Evolutionary conservation across 2,329 filamentous ascomycete species (phyloP), one percentile per base, ranked within the genome.

Genomic region (Talaromyces sp.): DNA sequence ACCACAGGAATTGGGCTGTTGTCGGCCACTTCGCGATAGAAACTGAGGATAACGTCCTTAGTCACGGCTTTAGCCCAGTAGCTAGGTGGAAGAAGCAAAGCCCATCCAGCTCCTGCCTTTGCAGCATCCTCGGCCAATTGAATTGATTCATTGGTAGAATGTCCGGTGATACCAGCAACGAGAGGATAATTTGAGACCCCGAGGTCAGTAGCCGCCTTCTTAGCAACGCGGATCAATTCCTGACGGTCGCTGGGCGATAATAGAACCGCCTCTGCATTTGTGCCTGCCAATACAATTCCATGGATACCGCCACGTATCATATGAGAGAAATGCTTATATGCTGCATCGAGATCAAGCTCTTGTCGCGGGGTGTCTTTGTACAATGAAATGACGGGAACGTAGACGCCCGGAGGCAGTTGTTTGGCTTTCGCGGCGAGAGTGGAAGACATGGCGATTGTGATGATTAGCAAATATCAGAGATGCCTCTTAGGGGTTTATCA

Each of bases 91-190:
- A 86, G 77, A n/a, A 86, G 78, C 40, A 87, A 74, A 0, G 76
- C 86, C 18, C 82, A 84, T 31, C 85, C 85, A 66, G 83, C 79
- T 9, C 77, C 73, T 65, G 74, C 78, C 11, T 70, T 60, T 5
- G 71, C 72, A 14, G 71, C 70, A 56, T 72, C 70, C 39, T 70
- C 67, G 55, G 82, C 73, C 67, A 79, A 82, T 65, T 85, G 80
- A 63, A 91, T 81, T 14, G 85, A 85, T 76, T 91, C 88, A 63
- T 86, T 81, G 11, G 85, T 88, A 58, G 86, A 89, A 71, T 90
- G 87, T 59, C 84, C 82, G 61, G 87, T 87, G 69, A 88, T 90
- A 46, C 89, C 89, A 42, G 90, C 89, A 64, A 92, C 88, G 66
- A 92, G 76, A 23, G 60, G 52, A 35, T 62, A 52, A 18, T 56